These are phyloP conservation scores for Penicillium sp. DNA, from an alignment of 2,329 filamentous ascomycete genomes.

Conservation along the genomic window DNA sequence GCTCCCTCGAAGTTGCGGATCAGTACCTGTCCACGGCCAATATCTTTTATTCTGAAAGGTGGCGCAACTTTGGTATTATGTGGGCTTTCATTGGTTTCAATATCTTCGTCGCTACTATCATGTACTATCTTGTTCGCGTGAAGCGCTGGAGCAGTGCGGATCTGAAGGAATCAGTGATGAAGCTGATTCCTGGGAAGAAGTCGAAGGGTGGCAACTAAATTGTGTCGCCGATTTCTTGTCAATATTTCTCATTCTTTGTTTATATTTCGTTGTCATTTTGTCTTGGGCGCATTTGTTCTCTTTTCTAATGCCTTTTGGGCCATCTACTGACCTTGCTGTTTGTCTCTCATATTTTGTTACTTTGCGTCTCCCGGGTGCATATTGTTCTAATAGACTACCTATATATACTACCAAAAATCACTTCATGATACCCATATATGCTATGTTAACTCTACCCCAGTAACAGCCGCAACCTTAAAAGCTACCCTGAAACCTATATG, in stretches of 20 bases:
- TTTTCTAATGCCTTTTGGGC: neutral
- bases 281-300: neutral
- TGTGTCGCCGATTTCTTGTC: neutral
- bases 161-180: constrained; percentile 13
- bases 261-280: neutral
- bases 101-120: constrained; percentile 48
- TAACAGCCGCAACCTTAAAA: neutral
- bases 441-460: neutral
- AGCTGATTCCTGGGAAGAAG: constrained; percentile 12
- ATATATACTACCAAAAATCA: no score
- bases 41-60: constrained; percentile 56
- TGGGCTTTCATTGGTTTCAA: constrained; percentile 60
- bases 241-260: neutral
- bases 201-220: constrained; percentile 7
- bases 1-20: constrained; percentile 33
- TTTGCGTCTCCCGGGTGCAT: neutral
- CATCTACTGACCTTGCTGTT: neutral
- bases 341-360: neutral
- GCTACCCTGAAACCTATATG: neutral
- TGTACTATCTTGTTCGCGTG: constrained; percentile 38
- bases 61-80: constrained; percentile 66
- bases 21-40: constrained; percentile 42
- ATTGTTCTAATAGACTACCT: neutral
- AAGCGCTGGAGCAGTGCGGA: constrained; percentile 21
- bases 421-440: neutral